Conservation (phyloP, 2,329 filamentous ascomycete genomes). For the Helotiales sp. region DNA sequence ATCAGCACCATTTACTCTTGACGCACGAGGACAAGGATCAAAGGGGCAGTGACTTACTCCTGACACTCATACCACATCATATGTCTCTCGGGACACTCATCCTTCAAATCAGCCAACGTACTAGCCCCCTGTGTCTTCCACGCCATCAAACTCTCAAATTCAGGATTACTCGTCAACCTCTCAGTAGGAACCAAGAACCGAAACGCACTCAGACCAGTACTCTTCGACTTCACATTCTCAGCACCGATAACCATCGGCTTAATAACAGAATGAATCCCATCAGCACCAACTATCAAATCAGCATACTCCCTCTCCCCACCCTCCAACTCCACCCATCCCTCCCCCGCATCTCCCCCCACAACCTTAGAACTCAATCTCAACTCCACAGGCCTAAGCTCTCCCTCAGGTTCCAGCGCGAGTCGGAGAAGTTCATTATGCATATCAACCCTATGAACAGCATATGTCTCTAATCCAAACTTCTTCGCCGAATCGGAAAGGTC, state of each 20-base stretch:
- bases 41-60: not conserved
- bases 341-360: not conserved
- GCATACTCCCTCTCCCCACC: not conserved
- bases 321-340: not conserved
- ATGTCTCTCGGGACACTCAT: not conserved
- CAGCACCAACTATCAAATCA: not conserved
- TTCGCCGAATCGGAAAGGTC: not conserved
- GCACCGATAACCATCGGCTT: not conserved
- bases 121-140: not conserved
- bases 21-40: too few species aligned
- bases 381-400: not conserved
- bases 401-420: not conserved
- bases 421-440: not conserved
- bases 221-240: not conserved
- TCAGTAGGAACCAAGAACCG: not conserved
- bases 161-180: not conserved
- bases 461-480: not conserved
- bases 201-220: not conserved
- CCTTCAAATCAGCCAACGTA: not conserved
- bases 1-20: too few species aligned
- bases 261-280: not conserved
- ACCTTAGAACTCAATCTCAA: not conserved
- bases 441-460: not conserved
- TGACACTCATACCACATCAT: constrained; percentile 1
- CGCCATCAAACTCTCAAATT: not conserved